Base-by-base conservation (phyloP, 148 eudicot genomes). In the Camellia sinensis region DNA sequence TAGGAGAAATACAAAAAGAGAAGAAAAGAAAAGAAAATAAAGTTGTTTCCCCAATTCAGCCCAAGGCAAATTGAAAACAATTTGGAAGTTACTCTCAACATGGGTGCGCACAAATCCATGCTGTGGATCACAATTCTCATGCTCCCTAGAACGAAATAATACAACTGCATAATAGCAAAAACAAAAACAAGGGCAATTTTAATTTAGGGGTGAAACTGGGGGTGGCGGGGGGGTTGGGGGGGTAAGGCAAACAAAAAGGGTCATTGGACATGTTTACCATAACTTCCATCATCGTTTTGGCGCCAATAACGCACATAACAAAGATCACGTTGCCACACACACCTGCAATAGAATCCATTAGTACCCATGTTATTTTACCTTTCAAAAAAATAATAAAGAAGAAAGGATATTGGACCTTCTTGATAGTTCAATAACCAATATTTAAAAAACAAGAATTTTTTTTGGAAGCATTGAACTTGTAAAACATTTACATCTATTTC, bases 231-330 rank as follows among this genome's bases (percentile, higher is more conserved):
- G n/a, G n/a, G n/a, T n/a, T 50, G 69, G 53, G 19, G n/a, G n/a
- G n/a, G 9, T 9, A 64, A 61, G 75, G 53, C 18, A 41, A 37
- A 60, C 70, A 70, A 19, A 65, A 44, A 74, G 66, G 21, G 19
- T 44, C 15, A 13, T 64, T 74, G 50, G 19, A 71, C 73, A 66
- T 44, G 86, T 86, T 82, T 78, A 93, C 99, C 99, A 82, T 93
- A 96, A 84, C 99, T 96, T 78, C 98, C 99, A 86, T 96, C 99
- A 78, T 96, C 99, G 89, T 96, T 96, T 69, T 98, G 97, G 76
- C 99, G 99, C 99, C 99, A 96, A 80, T 96, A 96, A 44, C 99
- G 95, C 78, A 96, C 95, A 85, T 96, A 96, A 82, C 99, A 96
- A 78, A 96, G 97, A 84, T 96, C 99, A 75, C 99, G 98, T 9